Percentiles rank a stretch among this genome's conserved stretches.
Conservation (phyloP, 176 grass and related monocot genomes). For the Oryza meyeriana region DNA sequence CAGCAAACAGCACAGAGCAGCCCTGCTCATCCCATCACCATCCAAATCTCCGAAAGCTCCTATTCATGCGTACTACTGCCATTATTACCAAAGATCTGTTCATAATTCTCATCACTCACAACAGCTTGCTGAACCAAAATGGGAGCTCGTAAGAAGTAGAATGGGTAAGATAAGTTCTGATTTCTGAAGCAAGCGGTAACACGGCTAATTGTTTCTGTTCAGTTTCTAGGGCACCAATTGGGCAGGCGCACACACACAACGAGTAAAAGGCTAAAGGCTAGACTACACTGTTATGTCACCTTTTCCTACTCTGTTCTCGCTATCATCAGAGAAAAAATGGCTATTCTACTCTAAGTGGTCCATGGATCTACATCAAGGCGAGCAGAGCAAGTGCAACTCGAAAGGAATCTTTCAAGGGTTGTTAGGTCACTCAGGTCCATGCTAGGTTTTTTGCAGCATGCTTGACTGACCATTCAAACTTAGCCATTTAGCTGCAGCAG, state of each 20-base stretch:
- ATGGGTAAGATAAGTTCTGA: background rate
- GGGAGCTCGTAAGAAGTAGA: background rate
- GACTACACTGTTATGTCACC: background rate
- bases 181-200: background rate
- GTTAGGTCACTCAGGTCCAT: background rate
- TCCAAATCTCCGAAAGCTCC: background rate
- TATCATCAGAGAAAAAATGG: background rate
- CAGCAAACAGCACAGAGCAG: slow-evolving; percentile 23
- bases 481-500: background rate
- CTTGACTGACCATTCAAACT: background rate
- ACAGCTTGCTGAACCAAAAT: background rate
- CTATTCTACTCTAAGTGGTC: slow-evolving; percentile 21
- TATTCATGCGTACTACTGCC: background rate
- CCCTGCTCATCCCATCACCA: background rate
- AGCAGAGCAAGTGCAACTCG: background rate
- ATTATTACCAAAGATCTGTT: background rate
- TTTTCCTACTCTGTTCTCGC: background rate
- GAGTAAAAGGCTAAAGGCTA: background rate
- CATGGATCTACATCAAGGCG: slow-evolving; percentile 19
- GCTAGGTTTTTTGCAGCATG: background rate
- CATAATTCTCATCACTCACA: background rate
- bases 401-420: slow-evolving; percentile 10
- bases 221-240: background rate
- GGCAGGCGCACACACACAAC: background rate
- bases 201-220: background rate